Percentiles rank a stretch among this genome's conserved stretches.
These are phyloP conservation scores for Puccinia hordei DNA, from an alignment of 1,284 basidiomycete genomes.

Conservation along the genomic window DNA sequence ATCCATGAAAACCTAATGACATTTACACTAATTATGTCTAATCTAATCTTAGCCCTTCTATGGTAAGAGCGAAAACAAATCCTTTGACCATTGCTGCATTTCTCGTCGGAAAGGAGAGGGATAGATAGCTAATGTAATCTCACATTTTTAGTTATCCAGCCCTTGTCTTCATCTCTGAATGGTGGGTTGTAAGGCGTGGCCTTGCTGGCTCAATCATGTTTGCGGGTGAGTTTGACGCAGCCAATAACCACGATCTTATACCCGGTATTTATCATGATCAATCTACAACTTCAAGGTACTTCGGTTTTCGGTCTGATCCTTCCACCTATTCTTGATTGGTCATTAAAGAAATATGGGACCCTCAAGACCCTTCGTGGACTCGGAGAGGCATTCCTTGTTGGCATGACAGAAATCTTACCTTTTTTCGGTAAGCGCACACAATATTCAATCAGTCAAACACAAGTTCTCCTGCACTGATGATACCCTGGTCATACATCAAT, in stretches of 20 bases:
- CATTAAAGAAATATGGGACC: conserved; percentile 39
- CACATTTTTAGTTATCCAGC: conserved; percentile 19
- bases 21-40: too few species aligned
- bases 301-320: conserved; percentile 32
- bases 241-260: too few species aligned
- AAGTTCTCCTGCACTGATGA: too few species aligned
- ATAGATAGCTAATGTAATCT: background rate
- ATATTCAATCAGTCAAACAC: too few species aligned
- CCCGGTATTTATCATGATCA: background rate
- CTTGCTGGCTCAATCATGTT: conserved; percentile 36
- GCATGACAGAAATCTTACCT: conserved; percentile 19
- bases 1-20: background rate
- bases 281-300: background rate
- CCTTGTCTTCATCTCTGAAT: conserved; percentile 40
- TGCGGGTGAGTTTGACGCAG: conserved; percentile 8
- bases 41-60: background rate
- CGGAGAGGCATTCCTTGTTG: conserved; percentile 5
- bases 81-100: background rate
- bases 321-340: conserved; percentile 34
- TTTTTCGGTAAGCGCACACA: conserved; percentile 38
- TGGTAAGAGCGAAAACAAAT: conserved; percentile 1
- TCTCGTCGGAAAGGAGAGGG: background rate
- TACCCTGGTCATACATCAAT: background rate
- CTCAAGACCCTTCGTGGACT: conserved; percentile 23
- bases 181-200: conserved; percentile 40